Evolutionary conservation across 225 moss, liverwort and hornwort species (phyloP).

Genomic region (Takakia lepidozioides): DNA sequence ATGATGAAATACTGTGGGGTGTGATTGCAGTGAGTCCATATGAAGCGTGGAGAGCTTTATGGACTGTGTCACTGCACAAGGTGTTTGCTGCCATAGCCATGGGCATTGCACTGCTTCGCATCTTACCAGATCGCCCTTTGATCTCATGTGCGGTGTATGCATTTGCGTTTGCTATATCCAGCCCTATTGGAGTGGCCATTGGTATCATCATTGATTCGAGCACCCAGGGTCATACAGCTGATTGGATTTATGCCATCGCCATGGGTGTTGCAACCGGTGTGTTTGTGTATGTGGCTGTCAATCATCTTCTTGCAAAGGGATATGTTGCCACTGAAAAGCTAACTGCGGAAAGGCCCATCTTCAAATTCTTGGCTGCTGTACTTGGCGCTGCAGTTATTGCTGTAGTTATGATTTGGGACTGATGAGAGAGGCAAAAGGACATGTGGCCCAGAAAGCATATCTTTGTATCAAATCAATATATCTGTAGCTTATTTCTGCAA

Average conservation of each 20-base stretch:
- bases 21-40: conserved; percentile 27
- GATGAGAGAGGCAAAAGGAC: too few species aligned
- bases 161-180: conserved; percentile 82
- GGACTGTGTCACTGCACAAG: conserved; percentile 88
- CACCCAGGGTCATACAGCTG: conserved; percentile 46
- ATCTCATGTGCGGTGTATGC: conserved; percentile 49
- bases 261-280: conserved; percentile 82
- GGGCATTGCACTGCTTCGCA: conserved; percentile 90
- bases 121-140: conserved; percentile 70
- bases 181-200: conserved; percentile 75
- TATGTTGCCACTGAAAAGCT: conserved; percentile 27
- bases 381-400: conserved; percentile 40
- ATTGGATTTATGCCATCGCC: conserved; percentile 82
- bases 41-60: conserved; percentile 62
- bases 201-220: conserved; percentile 80
- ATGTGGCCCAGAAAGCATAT: too few species aligned
- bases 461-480: too few species aligned
- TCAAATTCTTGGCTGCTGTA: conserved; percentile 35
- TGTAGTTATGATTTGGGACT: conserved; percentile 80
- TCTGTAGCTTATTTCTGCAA: too few species aligned
- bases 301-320: conserved; percentile 71
- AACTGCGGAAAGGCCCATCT: conserved; percentile 24
- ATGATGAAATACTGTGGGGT: too few species aligned
- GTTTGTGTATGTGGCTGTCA: conserved; percentile 88
- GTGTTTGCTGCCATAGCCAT: conserved; percentile 84